Percentiles rank a stretch among this genome's conserved stretches.
Evolutionary conservation across 331 rosid species (phyloP).

Genomic region (Spiraea crenata): DNA sequence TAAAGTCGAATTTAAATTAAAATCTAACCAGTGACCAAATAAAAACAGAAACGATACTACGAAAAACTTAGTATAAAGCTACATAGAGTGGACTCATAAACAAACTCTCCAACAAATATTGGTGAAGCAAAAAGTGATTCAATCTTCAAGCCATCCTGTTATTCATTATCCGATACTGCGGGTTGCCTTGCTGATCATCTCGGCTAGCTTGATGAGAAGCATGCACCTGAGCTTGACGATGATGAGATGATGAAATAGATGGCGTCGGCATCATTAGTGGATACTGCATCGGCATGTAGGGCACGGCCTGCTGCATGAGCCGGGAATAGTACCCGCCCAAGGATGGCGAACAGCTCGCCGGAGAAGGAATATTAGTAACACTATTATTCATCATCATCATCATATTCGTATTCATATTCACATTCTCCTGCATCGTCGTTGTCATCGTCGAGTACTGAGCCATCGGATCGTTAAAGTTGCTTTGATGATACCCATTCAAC

Average conservation of each 20-base stretch:
- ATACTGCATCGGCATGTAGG: constrained; percentile 1
- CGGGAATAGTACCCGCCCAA: neutral
- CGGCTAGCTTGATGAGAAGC: neutral
- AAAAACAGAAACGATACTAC: too few relatives aligned
- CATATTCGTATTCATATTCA: neutral
- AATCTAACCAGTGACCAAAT: too few relatives aligned
- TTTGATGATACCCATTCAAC: neutral
- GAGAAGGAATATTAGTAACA: neutral
- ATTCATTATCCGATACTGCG: neutral
- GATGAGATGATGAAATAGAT: neutral
- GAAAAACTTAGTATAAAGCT: neutral
- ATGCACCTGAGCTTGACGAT: neutral
- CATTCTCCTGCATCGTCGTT: neutral
- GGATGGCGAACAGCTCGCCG: neutral
- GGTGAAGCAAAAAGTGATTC: too few relatives aligned
- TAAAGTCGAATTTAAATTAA: too few relatives aligned
- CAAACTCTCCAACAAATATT: too few relatives aligned
- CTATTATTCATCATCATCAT: neutral
- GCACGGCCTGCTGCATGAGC: neutral
- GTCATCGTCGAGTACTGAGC: neutral
- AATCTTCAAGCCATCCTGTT: neutral
- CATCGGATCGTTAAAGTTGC: neutral
- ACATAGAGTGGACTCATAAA: too few relatives aligned
- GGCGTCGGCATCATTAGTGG: neutral
- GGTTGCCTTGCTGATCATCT: neutral